Evolutionary conservation across 768 basidiomycete species (phyloP), one percentile per base, ranked within the genome.

Genomic region (Boletus subparvulus): DNA sequence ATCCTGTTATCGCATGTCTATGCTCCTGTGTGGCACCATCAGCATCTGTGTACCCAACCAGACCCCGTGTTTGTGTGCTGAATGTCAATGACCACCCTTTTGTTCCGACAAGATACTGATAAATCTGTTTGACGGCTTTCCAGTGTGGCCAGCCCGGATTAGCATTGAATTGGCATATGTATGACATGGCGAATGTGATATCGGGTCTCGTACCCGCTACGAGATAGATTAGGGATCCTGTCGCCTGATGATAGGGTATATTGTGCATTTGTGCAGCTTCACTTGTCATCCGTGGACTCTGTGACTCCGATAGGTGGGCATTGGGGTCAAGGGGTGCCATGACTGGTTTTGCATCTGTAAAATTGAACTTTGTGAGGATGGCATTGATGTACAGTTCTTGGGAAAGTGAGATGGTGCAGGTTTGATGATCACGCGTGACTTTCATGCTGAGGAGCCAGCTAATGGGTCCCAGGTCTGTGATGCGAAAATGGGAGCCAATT

Each of bases 81-180:
- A 28, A 58, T 0, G 47, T 58, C 0, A 61, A 50, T 5, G 19
- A 1, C 1, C n/a, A 24, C 1, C 6, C 12, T 37, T 52, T 55
- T 0, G 52, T 69, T 0, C 61, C 52, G 0, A 47, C 4, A 0
- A 69, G 61, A 14, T 69, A 69, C 0, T 17, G 0, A 4, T 65
- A 54, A 2, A 69, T 56, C 36, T 3, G 16, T 14, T 37, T 37
- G 14, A 37, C 14, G 2, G 36, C 36, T 37, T 37, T 16, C 36
- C 36, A 37, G 14, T 37, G 36, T 6, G 36, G 14, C 36, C 36
- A 37, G 36, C 36, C 36, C 28, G 43, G 26, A 17, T 44, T 17
- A 0, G 16, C 14, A 17, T 44, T 44, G 26, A 44, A 44, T 9
- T 44, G 26, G 12, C 13, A 44, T 14, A 44, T 4, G 1, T 28